Base-by-base conservation (phyloP, 2,329 filamentous ascomycete genomes). In the Alternaria incomplexa region DNA sequence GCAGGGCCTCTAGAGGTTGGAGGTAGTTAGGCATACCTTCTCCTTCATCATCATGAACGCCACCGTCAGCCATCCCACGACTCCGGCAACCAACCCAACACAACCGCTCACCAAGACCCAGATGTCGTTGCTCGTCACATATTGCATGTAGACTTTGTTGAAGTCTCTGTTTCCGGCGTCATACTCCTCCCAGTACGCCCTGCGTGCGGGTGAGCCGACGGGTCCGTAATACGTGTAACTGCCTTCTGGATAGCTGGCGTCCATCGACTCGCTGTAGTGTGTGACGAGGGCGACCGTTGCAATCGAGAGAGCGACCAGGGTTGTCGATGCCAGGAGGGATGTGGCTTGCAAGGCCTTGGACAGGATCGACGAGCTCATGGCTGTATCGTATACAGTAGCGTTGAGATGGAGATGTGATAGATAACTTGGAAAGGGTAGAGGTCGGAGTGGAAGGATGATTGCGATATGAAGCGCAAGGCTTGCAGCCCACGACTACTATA, bases 271-370 rank as follows among this genome's bases (percentile, higher is more conserved):
- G 10, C 43, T 32, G 13, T 40, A 51, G 30, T 60, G 36, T 15
- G 36, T 45, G 4, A 28, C 47, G 22, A 54, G 50, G 11, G 47
- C 47, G 20, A 60, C 13, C 23, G 48, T 46, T 12, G 26, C 12
- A 17, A 32, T 17, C 5, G 57, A 60, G 10, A 60, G 57, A 20
- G 15, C 57, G 4, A 60, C 6, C 20, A 60, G 57, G 17, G 32
- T 30, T 11, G 52, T 23, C 7, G 57, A 48, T 0, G 57, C 23
- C 4, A 54, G 17, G 17, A 60, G 48, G 26, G 50, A 40, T 0
- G 12, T 60, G 48, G 28, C 26, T 17, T 28, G 23, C 20, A 60
- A 26, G 36, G 53, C 20, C 11, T 11, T 26, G n/a, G 36, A 11
- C 7, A 36, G 12, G 2, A 15, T 23, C 5, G 28, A 20, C 3